Percentiles rank a stretch among this genome's conserved stretches.
phyloP scores from a whole-genome alignment of 257 asterid genomes.

The Scutellaria minor region DNA sequence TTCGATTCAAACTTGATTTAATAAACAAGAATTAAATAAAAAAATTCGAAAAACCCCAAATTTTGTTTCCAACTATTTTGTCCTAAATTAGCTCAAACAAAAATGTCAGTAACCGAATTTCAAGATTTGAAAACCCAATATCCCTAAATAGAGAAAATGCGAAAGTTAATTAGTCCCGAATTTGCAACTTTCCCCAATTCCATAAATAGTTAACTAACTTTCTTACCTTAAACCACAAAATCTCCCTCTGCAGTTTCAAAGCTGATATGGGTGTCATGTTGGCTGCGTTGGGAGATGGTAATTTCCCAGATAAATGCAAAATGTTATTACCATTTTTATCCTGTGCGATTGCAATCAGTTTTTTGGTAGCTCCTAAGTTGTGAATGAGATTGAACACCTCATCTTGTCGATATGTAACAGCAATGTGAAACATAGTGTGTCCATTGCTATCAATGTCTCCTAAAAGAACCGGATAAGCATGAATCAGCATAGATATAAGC shows the following conservation, averaged over 20 bases:
- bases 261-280: background rate
- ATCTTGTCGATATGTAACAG: slow-evolving; percentile 25
- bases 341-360: background rate
- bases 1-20: no score
- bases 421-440: slow-evolving; percentile 19
- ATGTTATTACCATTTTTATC: background rate
- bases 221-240: slow-evolving; percentile 12
- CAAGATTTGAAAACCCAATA: no score
- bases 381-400: background rate
- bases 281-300: background rate
- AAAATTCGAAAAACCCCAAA: no score
- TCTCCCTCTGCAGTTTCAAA: background rate
- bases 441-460: background rate
- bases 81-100: no score
- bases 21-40: no score
- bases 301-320: background rate
- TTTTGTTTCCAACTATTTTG: no score
- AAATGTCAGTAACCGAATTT: no score
- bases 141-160: no score
- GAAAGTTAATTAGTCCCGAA: no score
- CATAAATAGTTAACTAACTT: no score
- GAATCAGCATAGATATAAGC: slow-evolving; percentile 30
- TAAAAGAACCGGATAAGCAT: slow-evolving; percentile 21
- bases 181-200: no score
- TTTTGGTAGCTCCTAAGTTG: background rate